Evolutionary conservation across 805 yeast species (phyloP), one percentile per base, ranked within the genome.

Genomic region (Sugiyamaella chiloensis): DNA sequence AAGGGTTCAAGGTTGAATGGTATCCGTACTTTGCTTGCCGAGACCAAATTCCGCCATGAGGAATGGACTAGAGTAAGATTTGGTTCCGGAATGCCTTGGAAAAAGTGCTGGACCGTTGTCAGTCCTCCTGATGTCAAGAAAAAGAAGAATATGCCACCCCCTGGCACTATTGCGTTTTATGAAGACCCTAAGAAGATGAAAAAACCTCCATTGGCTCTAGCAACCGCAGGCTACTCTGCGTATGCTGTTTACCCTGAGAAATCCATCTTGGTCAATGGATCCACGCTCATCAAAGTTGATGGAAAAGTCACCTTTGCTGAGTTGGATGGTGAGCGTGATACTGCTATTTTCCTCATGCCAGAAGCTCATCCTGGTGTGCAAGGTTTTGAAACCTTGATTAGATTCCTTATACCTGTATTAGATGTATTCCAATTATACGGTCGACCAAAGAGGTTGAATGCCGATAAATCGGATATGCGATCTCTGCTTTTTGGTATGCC

Each of bases 21-120:
- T 61, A 89, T 93, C 52, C 78, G 86, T 51, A 85, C 91, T 12
- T 74, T 93, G 39, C 72, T 93, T 49, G 84, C 95, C 0, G 96
- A 86, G 54, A 83, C 93, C 16, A 83, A 91, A 60, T 86, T 81
- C 62, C 80, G 79, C 50, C 93, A 88, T 61, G 96, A 87, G 65
- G 96, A 90, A 60, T 91, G 96, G 97, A 89, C 85, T 36, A 78
- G 89, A 63, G 95, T 93, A 14, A 75, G 98, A 55, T 93, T 91
- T 65, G 98, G 99, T 16, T 79, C 93, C 7, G 99, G 99, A 20
- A 87, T 88, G 95, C 96, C 97, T 1, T 93, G 97, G 97, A 86
- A 83, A 61, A 76, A 95, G 50, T 91, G 96, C 61, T 93, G 79
- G 70, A 91, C 96, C 2, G 96, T 90, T 8, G 78, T 91, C 48